These are phyloP conservation scores for Leccinum disarticulatum DNA, from an alignment of 768 basidiomycete genomes.

Conservation along the genomic window DNA sequence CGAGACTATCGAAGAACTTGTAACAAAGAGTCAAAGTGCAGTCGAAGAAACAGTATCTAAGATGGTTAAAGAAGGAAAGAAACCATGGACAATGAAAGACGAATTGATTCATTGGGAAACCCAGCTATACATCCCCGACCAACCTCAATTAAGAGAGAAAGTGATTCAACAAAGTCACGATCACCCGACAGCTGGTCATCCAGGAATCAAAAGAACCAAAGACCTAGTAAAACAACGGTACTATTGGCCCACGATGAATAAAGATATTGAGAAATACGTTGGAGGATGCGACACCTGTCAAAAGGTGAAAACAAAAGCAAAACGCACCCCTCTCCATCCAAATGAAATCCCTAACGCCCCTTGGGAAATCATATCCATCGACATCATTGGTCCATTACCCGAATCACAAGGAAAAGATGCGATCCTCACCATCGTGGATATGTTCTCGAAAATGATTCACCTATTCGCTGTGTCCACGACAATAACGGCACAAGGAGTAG, in stretches of 20 bases:
- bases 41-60: too few relatives aligned
- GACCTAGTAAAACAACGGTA: neutral
- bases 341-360: neutral
- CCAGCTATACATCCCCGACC: neutral
- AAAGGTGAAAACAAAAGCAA: neutral
- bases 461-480: neutral
- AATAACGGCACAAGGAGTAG: neutral
- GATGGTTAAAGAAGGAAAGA: too few relatives aligned
- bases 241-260: neutral
- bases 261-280: neutral
- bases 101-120: neutral
- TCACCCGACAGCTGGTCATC: neutral
- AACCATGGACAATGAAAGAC: neutral
- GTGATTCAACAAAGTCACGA: neutral
- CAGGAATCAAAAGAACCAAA: neutral
- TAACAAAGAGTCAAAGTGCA: rapidly evolving
- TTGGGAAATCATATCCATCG: neutral
- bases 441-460: neutral
- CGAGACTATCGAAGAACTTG: too few relatives aligned
- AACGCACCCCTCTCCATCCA: neutral
- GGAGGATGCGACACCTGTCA: neutral
- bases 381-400: neutral
- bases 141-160: rapidly evolving
- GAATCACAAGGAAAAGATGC: neutral
- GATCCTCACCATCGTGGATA: neutral